Evolutionary conservation across 805 yeast species (phyloP), one percentile per base, ranked within the genome.

Genomic region (Spathaspora sp.): DNA sequence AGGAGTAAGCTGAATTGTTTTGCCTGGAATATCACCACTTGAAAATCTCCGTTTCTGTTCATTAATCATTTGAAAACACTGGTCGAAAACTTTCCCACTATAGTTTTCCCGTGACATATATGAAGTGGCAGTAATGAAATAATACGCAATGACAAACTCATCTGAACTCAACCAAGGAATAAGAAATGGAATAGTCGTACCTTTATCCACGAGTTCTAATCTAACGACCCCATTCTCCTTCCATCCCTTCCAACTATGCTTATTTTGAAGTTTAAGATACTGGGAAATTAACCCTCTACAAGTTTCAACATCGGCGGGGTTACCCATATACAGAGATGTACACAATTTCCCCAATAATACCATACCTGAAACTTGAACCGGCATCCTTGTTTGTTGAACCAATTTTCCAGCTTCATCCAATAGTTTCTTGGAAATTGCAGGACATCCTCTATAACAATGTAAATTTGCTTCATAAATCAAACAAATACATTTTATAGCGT

Each of bases 101-200:
- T 72, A 66, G 14, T 63, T 57, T 1, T 67, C 68, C 40, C 70
- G 75, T 14, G 60, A 58, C 18, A 77, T 53, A 31, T 72, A 68
- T 6, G 69, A 60, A 5, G 78, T 58, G 2, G 79, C 82, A 38
- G 75, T 68, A n/a, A 72, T 57, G 44, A 76, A 70, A 55, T 75
- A 76, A 19, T 75, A 64, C 43, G 69, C 49, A 18, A 75, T 64
- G 8, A 70, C 67, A 57, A 74, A 76, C 51, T 78, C 81, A 42
- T 70, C 73, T 4, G 75, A 65, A 12, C 69, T 65, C 11, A 78
- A 50, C 81, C 83, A 79, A 17, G 60, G 59, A 1, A 76, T 56
- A 19, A 63, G 68, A 57, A 53, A 73, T 16, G 48, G 47, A 12
- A 44, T 9, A 3, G 42, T 26, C 9, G 11, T 26, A 5, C 20